Conservation (phyloP, 2,329 filamentous ascomycete genomes). For the Malbranchea cinnamomea region DNA sequence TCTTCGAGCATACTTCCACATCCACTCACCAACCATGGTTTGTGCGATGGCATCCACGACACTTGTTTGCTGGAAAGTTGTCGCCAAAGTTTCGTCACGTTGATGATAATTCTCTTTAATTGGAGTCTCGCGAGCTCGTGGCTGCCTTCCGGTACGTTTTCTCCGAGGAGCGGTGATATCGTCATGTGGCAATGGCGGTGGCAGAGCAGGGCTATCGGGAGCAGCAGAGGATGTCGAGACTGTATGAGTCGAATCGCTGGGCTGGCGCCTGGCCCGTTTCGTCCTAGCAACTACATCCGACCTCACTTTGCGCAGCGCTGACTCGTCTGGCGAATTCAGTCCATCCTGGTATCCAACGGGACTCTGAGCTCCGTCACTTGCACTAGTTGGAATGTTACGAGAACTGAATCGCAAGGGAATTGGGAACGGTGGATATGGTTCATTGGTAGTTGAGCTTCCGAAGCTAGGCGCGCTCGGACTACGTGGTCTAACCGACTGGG, state of each 20-base stretch:
- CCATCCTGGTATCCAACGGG: constrained; percentile 45
- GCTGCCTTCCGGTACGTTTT: constrained; percentile 15
- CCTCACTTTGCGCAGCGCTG: constrained; percentile 61
- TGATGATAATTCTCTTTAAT: constrained; percentile 16
- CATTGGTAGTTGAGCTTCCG: constrained; percentile 20
- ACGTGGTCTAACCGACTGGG: constrained; percentile 42
- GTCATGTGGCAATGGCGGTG: constrained; percentile 61
- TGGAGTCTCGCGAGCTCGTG: constrained; percentile 13
- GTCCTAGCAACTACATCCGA: constrained; percentile 55
- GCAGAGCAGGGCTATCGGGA: constrained; percentile 46
- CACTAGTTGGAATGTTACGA: constrained; percentile 50
- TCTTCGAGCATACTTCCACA: constrained; percentile 34
- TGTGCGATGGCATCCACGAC: constrained; percentile 95
- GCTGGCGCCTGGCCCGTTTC: constrained; percentile 30
- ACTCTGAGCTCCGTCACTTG: constrained; percentile 64
- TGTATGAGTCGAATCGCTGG: constrained; percentile 35
- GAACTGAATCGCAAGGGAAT: constrained; percentile 85
- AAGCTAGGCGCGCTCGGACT: constrained; percentile 32
- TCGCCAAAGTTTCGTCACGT: constrained; percentile 38
- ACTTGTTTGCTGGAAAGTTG: constrained; percentile 51
- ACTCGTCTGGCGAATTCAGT: no score
- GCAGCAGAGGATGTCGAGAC: constrained; percentile 53
- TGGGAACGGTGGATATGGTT: constrained; percentile 60
- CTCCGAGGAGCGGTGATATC: constrained; percentile 44
- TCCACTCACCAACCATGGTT: constrained; percentile 84